phyloP scores from a whole-genome alignment of 441 rosid species.

The Eutrema salsugineum region DNA sequence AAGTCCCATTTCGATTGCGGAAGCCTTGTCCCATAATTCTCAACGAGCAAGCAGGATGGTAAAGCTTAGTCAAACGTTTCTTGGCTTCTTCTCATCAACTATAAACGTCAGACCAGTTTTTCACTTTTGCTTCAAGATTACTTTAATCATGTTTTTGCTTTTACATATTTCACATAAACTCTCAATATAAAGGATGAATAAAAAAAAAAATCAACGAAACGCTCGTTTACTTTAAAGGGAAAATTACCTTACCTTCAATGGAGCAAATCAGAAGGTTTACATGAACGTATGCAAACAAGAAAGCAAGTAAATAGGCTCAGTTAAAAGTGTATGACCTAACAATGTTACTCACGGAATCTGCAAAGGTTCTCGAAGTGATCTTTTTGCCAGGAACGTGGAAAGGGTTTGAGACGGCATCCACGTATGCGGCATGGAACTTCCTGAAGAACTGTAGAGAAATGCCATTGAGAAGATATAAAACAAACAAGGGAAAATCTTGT shows the following conservation, averaged over 20 bases:
- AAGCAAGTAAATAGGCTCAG: slow-evolving; percentile 38
- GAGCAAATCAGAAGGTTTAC: neutral
- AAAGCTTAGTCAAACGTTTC: neutral
- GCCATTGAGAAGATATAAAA: neutral
- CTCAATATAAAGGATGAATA: neutral
- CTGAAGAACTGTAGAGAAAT: slow-evolving; percentile 54
- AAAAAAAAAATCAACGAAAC: neutral
- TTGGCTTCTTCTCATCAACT: neutral
- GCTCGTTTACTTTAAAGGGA: neutral
- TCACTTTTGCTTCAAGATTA: neutral
- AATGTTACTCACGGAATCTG: slow-evolving; percentile 67
- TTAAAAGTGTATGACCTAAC: slow-evolving; percentile 77
- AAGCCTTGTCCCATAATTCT: slow-evolving; percentile 23
- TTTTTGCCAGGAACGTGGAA: slow-evolving; percentile 88
- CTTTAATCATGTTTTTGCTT: neutral
- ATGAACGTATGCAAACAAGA: neutral
- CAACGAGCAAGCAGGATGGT: slow-evolving; percentile 1
- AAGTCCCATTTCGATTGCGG: slow-evolving; percentile 46
- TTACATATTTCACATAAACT: neutral
- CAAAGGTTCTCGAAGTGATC: slow-evolving; percentile 75
- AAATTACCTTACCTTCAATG: neutral
- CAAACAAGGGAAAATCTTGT: neutral
- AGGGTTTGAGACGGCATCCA: slow-evolving; percentile 90
- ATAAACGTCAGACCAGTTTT: neutral
- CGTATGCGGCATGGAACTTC: slow-evolving; percentile 84